A percentile compares a stretch with the other conserved stretches of the same genome.
Conservation (phyloP, 2,329 filamentous ascomycete species). For the Fusarium keratoplasticum region DNA sequence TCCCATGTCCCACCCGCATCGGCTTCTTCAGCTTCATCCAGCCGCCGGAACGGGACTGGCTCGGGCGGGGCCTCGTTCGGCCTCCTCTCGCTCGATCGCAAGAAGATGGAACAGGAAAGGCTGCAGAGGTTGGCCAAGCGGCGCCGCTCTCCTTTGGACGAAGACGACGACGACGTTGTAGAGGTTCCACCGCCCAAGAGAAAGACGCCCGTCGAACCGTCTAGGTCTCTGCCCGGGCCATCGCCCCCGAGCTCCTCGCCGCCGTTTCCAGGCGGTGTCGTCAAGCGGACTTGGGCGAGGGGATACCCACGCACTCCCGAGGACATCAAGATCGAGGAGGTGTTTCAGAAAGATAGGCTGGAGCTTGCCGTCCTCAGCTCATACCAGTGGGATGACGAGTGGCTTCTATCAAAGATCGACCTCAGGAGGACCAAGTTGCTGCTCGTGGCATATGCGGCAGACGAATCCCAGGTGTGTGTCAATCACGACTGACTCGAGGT, state of each 20-base stretch:
- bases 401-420: constrained; percentile 80
- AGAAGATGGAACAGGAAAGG: constrained; percentile 87
- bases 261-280: constrained; percentile 67
- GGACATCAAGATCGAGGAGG: constrained; percentile 89
- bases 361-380: constrained; percentile 86
- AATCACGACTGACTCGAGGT: constrained; percentile 15
- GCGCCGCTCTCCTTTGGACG: constrained; percentile 37
- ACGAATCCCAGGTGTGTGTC: constrained; percentile 62
- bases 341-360: constrained; percentile 79
- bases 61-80: constrained; percentile 45
- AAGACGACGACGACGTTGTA: constrained; percentile 43
- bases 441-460: constrained; percentile 67
- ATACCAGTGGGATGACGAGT: constrained; percentile 86
- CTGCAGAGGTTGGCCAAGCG: constrained; percentile 76
- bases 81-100: constrained; percentile 74
- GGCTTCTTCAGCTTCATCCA: constrained; percentile 27
- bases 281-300: constrained; percentile 85
- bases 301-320: constrained; percentile 71
- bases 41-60: constrained; percentile 31
- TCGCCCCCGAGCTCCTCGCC: constrained; percentile 37
- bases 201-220: constrained; percentile 23
- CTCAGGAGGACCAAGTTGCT: constrained; percentile 69
- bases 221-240: constrained; percentile 9
- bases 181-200: constrained; percentile 47
- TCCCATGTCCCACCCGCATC: constrained; percentile 29